Percentiles rank a stretch among this genome's conserved stretches.
These are phyloP conservation scores for Stagonosporopsis chrysanthemi DNA, from an alignment of 2,329 filamentous ascomycete species.

Conservation along the genomic window DNA sequence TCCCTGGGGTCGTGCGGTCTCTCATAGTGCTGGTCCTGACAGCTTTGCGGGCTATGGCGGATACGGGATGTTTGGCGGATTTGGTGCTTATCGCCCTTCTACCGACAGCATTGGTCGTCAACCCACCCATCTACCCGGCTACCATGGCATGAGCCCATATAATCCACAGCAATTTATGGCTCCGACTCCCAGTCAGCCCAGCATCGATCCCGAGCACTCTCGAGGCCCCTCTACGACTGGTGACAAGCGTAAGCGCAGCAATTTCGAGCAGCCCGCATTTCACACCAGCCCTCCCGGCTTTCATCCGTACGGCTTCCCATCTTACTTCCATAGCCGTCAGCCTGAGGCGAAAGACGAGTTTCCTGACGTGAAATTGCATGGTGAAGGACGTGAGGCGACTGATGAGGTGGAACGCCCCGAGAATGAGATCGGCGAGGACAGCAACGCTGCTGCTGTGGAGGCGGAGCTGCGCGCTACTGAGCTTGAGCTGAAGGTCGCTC, in stretches of 20 bases:
- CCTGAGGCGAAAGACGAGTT: slow-evolving; percentile 30
- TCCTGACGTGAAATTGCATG: slow-evolving; percentile 12
- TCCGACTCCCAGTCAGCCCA: slow-evolving; percentile 1
- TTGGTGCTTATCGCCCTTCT: not conserved
- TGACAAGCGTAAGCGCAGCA: not conserved
- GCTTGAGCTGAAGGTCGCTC: slow-evolving; percentile 26
- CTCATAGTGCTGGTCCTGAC: slow-evolving; percentile 12
- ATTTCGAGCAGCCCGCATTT: not conserved
- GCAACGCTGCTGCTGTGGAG: slow-evolving; percentile 15
- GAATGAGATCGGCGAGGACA: slow-evolving; percentile 1
- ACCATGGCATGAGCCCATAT: slow-evolving; percentile 7
- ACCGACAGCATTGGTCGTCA: slow-evolving; percentile 2
- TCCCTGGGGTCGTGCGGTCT: slow-evolving; percentile 14
- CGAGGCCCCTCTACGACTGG: not conserved
- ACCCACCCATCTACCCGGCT: slow-evolving; percentile 3
- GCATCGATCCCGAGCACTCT: not conserved
- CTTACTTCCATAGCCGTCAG: not conserved
- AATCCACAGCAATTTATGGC: not conserved
- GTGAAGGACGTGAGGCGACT: slow-evolving; percentile 9
- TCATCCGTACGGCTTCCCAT: not conserved
- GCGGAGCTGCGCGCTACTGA: slow-evolving; percentile 23
- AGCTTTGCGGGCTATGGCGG: slow-evolving; percentile 9
- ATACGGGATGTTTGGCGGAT: slow-evolving; percentile 11
- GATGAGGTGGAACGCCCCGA: slow-evolving; percentile 7
- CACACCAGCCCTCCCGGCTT: not conserved